Base-by-base conservation (phyloP, 2,329 filamentous ascomycete genomes). In the Helotiales sp. region DNA sequence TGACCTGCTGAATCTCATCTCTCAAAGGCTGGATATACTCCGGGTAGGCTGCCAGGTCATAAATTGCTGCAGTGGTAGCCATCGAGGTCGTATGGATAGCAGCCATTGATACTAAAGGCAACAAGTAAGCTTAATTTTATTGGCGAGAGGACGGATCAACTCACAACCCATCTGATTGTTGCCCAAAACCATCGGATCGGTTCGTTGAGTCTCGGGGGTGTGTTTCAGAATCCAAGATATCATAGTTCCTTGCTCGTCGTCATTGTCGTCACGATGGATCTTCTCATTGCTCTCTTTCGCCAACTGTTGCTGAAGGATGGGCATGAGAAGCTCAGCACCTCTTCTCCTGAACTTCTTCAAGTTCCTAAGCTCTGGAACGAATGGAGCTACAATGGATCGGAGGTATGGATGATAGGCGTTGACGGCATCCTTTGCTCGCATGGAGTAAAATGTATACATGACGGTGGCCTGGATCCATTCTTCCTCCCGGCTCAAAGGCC, bases 31-130 rank as follows among this genome's bases (percentile, higher is more conserved):
- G 55, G 8, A 73, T 67, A 22, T 84, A 79, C 32, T 87, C 82
- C 0, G 85, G 85, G 10, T 78, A 70, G 2, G 82, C 79, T 0
- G 82, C 82, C 3, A 89, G 74, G 64, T 85, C 83, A 72, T 84
- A 87, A 57, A 89, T 80, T 70, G 82, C 66, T 79, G 86, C 76
- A 1, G 82, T 83, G 0, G 80, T 70, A 0, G 82, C 78, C 54
- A 82, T 73, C 0, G 82, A 80, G 0, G 83, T 86, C 0, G 84
- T 85, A 66, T 85, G 83, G 30, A 87, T 86, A 1, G 84, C 81
- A 0, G 83, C 83, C 61, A 85, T 82, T 47, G 78, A 81, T 8
- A 86, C 70, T 71, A 47, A 28, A n/a, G 3, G 15, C 3, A 3
- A 6, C n/a, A 37, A 17, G 20, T 60, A 7, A 65, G 30, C 24